phyloP scores from a whole-genome alignment of 441 rosid species.

The Gossypium trilobum region DNA sequence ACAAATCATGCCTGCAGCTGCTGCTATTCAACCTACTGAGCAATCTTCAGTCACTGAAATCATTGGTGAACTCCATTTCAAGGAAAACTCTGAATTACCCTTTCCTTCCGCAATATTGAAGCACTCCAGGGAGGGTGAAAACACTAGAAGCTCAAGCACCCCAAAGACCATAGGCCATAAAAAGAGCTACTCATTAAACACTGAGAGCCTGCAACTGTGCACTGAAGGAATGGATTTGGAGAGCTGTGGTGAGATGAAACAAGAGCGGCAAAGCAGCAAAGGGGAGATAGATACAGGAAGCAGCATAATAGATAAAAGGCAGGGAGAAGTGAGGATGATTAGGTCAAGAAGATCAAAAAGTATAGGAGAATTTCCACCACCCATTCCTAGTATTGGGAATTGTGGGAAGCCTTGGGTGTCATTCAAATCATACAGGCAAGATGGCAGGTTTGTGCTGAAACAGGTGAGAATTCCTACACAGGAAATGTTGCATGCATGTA shows the following conservation, averaged over 20 bases:
- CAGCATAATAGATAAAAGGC: background rate
- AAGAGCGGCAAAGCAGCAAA: constrained; percentile 20
- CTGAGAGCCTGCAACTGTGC: constrained; percentile 64
- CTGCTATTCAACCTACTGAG: constrained; percentile 19
- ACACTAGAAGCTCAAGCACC: constrained; percentile 10
- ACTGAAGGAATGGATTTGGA: constrained; percentile 86
- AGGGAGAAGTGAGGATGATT: constrained; percentile 21
- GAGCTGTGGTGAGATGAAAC: constrained; percentile 44
- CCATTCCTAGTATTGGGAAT: constrained; percentile 52
- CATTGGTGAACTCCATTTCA: constrained; percentile 70
- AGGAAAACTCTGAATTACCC: constrained; percentile 23
- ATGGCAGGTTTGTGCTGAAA: constrained; percentile 73
- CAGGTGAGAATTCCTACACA: constrained; percentile 63
- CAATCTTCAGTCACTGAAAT: constrained; percentile 57
- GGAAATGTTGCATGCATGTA: constrained; percentile 60
- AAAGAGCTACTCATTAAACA: constrained; percentile 31
- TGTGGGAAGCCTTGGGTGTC: constrained; percentile 59
- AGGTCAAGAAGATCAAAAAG: constrained; percentile 19
- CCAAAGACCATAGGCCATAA: constrained; percentile 3
- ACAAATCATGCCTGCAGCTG: constrained; percentile 33
- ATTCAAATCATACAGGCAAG: constrained; percentile 63
- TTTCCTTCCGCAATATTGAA: constrained; percentile 9
- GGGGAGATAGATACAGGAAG: constrained; percentile 18
- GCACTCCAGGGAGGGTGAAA: constrained; percentile 7
- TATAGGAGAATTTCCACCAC: constrained; percentile 44